Percentiles rank a stretch among this genome's conserved stretches.
Conservation (phyloP, 805 yeast genomes). For the Cephaloascus fragrans region DNA sequence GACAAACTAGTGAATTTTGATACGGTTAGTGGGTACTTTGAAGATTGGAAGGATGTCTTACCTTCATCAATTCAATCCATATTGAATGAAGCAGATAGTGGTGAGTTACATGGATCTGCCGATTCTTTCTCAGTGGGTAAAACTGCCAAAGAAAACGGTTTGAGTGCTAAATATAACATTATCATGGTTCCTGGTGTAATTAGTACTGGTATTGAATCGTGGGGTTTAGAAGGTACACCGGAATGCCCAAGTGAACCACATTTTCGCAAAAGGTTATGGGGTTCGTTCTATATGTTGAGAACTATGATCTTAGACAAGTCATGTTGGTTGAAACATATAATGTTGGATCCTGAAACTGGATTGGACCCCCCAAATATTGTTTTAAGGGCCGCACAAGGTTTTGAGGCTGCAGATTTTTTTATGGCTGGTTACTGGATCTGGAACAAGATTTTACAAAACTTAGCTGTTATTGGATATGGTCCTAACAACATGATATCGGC, state of each 20-base stretch:
- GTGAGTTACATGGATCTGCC: constrained; percentile 41
- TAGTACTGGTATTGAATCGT: constrained; percentile 88
- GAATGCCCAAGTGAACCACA: constrained; percentile 81
- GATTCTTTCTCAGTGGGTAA: constrained; percentile 88
- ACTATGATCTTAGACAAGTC: constrained; percentile 86
- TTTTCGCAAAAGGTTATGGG: constrained; percentile 92
- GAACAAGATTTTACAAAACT: constrained; percentile 90
- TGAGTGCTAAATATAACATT: constrained; percentile 62
- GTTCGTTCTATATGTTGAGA: constrained; percentile 88
- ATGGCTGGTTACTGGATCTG: constrained; percentile 98
- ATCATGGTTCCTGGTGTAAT: constrained; percentile 94
- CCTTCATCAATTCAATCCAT: constrained; percentile 57
- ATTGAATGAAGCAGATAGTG: constrained; percentile 43
- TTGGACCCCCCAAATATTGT: constrained; percentile 80
- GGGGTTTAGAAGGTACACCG: constrained; percentile 70
- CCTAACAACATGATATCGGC: constrained; percentile 88
- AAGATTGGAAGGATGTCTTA: constrained; percentile 66
- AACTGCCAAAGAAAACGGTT: constrained; percentile 40
- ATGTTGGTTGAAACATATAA: constrained; percentile 90
- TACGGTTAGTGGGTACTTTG: constrained; percentile 44
- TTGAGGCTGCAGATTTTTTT: constrained; percentile 94
- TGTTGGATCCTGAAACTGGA: constrained; percentile 86
- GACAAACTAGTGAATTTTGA: constrained; percentile 47
- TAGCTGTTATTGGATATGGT: constrained; percentile 90
- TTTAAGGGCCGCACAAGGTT: constrained; percentile 88